Percentiles rank a stretch among this genome's conserved stretches.
Conservation (phyloP, 2,329 filamentous ascomycete species). For the Hansfordia pulvinata region DNA sequence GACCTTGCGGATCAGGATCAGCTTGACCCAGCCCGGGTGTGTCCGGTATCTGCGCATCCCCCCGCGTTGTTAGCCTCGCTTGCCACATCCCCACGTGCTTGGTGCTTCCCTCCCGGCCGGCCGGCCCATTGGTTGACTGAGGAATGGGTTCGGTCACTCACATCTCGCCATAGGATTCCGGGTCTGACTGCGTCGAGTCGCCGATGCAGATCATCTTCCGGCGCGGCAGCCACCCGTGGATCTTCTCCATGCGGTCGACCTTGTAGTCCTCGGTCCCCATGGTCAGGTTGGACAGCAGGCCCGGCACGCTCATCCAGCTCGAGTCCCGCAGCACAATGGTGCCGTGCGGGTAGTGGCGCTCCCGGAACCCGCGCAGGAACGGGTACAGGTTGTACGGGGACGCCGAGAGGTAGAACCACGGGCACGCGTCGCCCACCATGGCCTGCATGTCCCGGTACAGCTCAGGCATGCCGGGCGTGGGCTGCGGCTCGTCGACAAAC, state of each 20-base stretch:
- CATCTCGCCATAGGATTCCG: constrained; percentile 77
- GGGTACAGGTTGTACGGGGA: constrained; percentile 92
- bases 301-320: constrained; percentile 73
- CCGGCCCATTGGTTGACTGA: background rate
- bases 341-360: constrained; percentile 58
- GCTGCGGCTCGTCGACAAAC: constrained; percentile 61
- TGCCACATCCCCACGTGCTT: too few relatives aligned
- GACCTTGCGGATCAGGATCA: constrained; percentile 79
- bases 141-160: constrained; percentile 24
- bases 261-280: constrained; percentile 80
- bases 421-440: constrained; percentile 40
- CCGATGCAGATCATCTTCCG: constrained; percentile 75
- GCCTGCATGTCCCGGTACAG: constrained; percentile 57
- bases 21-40: constrained; percentile 62
- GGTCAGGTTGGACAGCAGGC: constrained; percentile 67
- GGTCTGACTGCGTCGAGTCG: constrained; percentile 84
- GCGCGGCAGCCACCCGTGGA: constrained; percentile 66
- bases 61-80: constrained; percentile 2
- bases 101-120: too few relatives aligned
- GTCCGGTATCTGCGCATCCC: constrained; percentile 35
- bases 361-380: constrained; percentile 65
- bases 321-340: constrained; percentile 76
- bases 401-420: constrained; percentile 88
- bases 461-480: constrained; percentile 71
- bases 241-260: constrained; percentile 61